Evolutionary conservation across 495 filamentous ascomycete species (phyloP).

Genomic region (Ramalina peruviana): DNA sequence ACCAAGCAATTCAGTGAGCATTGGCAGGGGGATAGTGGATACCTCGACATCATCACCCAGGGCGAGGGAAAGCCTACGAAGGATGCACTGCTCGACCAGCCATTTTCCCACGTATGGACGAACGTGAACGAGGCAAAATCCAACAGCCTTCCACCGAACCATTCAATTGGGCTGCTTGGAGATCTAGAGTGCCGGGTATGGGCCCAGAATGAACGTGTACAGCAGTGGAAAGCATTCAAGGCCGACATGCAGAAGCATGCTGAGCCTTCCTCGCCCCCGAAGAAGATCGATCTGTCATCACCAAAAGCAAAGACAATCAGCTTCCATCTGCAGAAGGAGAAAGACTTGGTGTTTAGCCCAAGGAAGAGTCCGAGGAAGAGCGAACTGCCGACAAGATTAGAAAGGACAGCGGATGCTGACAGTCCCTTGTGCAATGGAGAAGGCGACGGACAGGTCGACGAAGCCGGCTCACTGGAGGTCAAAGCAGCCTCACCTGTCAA

Average conservation of each 20-base stretch:
- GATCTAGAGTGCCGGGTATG: conserved; percentile 46
- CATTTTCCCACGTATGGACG: conserved; percentile 55
- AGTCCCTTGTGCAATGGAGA: no score
- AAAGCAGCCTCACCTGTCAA: no score
- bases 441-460: no score
- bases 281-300: conserved; percentile 3
- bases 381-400: background rate
- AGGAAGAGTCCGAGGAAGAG: conserved; percentile 22
- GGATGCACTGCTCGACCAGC: conserved; percentile 47
- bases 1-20: conserved; percentile 45
- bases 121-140: conserved; percentile 41
- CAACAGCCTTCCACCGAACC: conserved; percentile 32
- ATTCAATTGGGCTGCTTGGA: conserved; percentile 24
- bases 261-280: conserved; percentile 6
- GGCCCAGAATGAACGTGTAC: conserved; percentile 47
- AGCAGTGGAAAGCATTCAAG: conserved; percentile 59
- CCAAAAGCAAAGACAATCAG: background rate
- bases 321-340: conserved; percentile 18
- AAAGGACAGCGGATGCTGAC: no score
- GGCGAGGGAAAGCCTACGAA: conserved; percentile 44
- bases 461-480: no score
- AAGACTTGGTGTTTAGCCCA: conserved; percentile 34
- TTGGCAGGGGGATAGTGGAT: conserved; percentile 60
- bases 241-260: conserved; percentile 25
- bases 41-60: conserved; percentile 50